Conservation (phyloP, 441 rosid species). For the California macrophylla region DNA sequence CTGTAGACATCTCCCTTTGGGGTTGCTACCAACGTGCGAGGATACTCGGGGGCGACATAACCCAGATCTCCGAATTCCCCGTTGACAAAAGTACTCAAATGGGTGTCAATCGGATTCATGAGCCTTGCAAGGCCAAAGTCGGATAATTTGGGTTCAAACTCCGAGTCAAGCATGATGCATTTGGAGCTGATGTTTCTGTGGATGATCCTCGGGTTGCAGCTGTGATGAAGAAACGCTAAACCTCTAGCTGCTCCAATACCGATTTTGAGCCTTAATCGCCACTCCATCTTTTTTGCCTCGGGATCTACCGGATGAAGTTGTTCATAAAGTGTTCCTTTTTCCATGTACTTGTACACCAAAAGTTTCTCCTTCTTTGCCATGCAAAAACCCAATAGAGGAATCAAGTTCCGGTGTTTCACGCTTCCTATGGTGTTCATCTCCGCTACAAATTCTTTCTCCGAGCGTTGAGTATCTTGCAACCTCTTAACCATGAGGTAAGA, state of each 20-base stretch:
- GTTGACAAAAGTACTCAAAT: not conserved
- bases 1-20: not conserved
- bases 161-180: not conserved
- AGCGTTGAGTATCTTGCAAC: not conserved
- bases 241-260: not conserved
- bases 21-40: not conserved
- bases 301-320: not conserved
- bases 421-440: not conserved
- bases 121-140: not conserved
- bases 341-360: constrained; percentile 2
- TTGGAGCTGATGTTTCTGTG: not conserved
- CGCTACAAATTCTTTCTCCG: not conserved
- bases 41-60: not conserved
- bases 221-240: not conserved
- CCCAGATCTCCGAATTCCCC: not conserved
- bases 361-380: not conserved
- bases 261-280: not conserved
- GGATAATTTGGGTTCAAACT: not conserved
- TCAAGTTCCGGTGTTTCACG: not conserved
- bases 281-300: not conserved
- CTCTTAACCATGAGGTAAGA: not conserved
- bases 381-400: not conserved
- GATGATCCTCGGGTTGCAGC: not conserved
- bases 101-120: not conserved
- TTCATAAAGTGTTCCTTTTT: not conserved